Evolutionary conservation across 805 yeast genomes (phyloP).

Genomic region (Lipomyces kockii): DNA sequence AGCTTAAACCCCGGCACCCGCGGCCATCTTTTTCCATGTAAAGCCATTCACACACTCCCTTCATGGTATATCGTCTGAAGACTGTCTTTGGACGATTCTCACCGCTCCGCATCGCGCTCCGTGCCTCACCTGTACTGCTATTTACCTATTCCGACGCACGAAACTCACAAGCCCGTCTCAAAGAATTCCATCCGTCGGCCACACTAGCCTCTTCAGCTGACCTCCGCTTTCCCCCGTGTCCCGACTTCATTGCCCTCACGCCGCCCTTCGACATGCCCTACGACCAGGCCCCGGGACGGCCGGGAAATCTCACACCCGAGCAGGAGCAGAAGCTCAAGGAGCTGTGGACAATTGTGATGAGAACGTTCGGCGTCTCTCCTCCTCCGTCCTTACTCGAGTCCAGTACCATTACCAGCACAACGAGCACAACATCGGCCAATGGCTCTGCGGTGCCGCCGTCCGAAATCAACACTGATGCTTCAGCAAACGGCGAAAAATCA

Average conservation of each 20-base stretch:
- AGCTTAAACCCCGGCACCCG: background rate
- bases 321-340: slow-evolving; percentile 49
- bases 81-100: background rate
- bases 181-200: slow-evolving; percentile 20
- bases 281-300: slow-evolving; percentile 44
- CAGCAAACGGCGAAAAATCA: slow-evolving; percentile 16
- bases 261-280: slow-evolving; percentile 35
- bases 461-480: slow-evolving; percentile 9
- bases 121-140: slow-evolving; percentile 13
- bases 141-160: slow-evolving; percentile 1
- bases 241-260: slow-evolving; percentile 25
- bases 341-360: slow-evolving; percentile 44
- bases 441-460: slow-evolving; percentile 17
- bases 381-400: slow-evolving; percentile 38
- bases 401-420: slow-evolving; percentile 13
- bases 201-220: slow-evolving; percentile 13
- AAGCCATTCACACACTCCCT: background rate
- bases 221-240: slow-evolving; percentile 24
- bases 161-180: slow-evolving; percentile 5
- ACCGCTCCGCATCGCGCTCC: slow-evolving; percentile 1
- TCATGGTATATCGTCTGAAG: slow-evolving; percentile 10
- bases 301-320: slow-evolving; percentile 46
- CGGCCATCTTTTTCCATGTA: background rate
- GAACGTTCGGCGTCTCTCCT: slow-evolving; percentile 34
- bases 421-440: slow-evolving; percentile 16